Base-by-base conservation (phyloP, 805 yeast genomes). In the Sugiyamaella smithiae region DNA sequence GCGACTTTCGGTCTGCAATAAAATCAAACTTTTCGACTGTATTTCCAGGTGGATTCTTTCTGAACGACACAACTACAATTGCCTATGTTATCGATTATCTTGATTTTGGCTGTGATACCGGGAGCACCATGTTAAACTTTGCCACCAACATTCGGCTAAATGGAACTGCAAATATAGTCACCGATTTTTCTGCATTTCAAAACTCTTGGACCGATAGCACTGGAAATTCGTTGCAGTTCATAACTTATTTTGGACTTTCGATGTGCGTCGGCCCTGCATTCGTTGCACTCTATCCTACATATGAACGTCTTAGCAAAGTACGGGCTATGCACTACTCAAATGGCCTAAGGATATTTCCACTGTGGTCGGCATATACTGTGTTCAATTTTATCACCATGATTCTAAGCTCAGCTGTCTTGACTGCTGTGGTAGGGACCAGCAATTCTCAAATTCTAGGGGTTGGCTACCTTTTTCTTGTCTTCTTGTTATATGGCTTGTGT, bases 261-360 rank as follows among this genome's bases (percentile, higher is more conserved):
- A 60, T 67, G 65, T 54, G 64, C 16, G 69, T 63, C 3, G 67
- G 60, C 17, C 70, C 70, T 6, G 70, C 70, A 1, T 65, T 66
- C 45, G 52, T 61, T 3, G 56, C 64, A 1, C 50, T 66, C 23
- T 66, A 66, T 45, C 69, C 70, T 1, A 67, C 69, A 2, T 63
- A 51, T 56, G 70, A 66, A 48, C 57, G 70, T 9, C 50, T 66
- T 16, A 58, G 61, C 32, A 58, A 56, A 35, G 68, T 66, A 12
- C 54, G 70, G 24, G 67, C 68, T 2, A 58, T 66, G 58, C 68
- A 66, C n/a, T 66, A 66, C 46, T 67, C 70, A n/a, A 66, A 66
- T 50, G 70, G 70, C 14, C 51, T 66, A 23, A 52, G 62, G 14
- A 63, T 64, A 2, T 45, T 61, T 12, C 68, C 70, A 4, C 45